Conservation (phyloP, 148 eudicot species). For the Rhododendron henanense region DNA sequence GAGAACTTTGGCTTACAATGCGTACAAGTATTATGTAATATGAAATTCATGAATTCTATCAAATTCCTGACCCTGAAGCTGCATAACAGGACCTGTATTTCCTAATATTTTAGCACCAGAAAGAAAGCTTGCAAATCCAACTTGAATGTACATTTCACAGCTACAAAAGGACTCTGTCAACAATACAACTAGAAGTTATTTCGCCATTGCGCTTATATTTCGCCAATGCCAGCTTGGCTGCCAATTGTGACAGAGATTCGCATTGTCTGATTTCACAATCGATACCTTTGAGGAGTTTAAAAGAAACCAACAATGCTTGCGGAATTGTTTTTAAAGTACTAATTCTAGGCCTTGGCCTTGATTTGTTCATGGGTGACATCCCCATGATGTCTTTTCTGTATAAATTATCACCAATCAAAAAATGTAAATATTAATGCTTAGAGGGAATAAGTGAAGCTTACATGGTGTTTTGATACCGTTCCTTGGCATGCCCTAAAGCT, state of each 20-base stretch:
- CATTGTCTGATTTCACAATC: neutral
- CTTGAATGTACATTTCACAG: neutral
- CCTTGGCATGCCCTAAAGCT: neutral
- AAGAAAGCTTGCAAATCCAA: neutral
- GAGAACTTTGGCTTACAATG: neutral
- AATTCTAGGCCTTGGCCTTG: neutral
- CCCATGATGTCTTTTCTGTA: neutral
- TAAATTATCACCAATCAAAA: neutral
- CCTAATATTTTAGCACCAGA: neutral
- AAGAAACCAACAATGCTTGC: neutral
- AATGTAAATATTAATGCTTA: neutral
- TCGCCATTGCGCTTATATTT: no score
- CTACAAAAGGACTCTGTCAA: neutral
- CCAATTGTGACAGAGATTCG: neutral
- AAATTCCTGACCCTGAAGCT: neutral
- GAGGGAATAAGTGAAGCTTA: constrained; percentile 6
- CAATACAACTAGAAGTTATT: neutral
- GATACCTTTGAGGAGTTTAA: neutral
- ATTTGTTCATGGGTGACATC: neutral
- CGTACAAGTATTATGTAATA: neutral
- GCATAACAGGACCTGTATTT: neutral
- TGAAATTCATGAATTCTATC: neutral
- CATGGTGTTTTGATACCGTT: neutral
- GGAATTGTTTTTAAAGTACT: neutral
- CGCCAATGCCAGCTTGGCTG: neutral